Percentiles rank a stretch among this genome's conserved stretches.
Conservation (phyloP, 139 green algal genomes). For the Picochlorum sp. region DNA sequence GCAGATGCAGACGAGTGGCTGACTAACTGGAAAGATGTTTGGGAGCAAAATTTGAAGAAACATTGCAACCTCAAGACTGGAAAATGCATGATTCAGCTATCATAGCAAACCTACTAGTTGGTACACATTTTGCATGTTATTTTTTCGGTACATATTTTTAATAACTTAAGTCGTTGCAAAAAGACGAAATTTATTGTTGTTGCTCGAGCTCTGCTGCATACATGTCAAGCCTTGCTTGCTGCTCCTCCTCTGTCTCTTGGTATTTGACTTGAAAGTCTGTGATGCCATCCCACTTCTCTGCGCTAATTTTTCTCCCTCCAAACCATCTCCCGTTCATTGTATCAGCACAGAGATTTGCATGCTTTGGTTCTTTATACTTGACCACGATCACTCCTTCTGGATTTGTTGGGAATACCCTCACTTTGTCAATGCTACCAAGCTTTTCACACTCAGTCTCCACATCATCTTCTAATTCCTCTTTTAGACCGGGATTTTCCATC, state of each 20-base stretch:
- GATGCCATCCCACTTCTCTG: conserved; percentile 72
- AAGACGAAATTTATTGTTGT: neutral
- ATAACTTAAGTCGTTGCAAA: neutral
- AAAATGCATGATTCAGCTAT: neutral
- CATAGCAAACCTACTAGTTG: neutral
- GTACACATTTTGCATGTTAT: neutral
- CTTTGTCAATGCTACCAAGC: conserved; percentile 71
- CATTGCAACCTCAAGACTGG: neutral
- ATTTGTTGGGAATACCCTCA: conserved; percentile 64
- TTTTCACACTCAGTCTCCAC: conserved; percentile 65
- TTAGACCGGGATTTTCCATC: conserved; percentile 14
- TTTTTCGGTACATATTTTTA: neutral
- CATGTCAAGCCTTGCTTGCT: conserved; percentile 59
- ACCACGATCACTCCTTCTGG: conserved; percentile 74
- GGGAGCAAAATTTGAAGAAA: neutral
- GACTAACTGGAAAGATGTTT: neutral
- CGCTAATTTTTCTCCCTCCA: conserved; percentile 58
- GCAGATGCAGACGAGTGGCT: neutral
- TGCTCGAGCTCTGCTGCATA: conserved; percentile 62
- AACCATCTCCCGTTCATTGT: conserved; percentile 88
- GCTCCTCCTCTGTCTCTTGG: conserved; percentile 65
- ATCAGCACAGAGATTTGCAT: conserved; percentile 57
- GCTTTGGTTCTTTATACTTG: conserved; percentile 58
- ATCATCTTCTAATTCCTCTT: conserved; percentile 75
- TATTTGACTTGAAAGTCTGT: conserved; percentile 63